Percentiles rank a stretch among this genome's conserved stretches.
Conservation (phyloP, 768 basidiomycete genomes). For the Ramaria sp. region DNA sequence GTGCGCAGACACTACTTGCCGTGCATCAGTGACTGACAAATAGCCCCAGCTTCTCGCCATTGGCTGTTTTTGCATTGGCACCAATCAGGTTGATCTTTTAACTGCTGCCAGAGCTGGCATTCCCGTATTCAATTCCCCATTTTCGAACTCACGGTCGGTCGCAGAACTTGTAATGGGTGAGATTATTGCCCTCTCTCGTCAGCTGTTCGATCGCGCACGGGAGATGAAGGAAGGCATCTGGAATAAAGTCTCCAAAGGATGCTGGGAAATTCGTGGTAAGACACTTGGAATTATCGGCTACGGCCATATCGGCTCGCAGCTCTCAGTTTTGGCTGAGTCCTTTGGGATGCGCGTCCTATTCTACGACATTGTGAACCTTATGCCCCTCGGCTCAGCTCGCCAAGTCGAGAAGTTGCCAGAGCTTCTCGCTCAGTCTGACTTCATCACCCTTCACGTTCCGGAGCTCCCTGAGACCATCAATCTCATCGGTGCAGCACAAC, state of each 20-base stretch:
- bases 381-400: conserved; percentile 91
- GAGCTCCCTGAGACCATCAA: conserved; percentile 93
- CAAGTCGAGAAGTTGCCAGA: conserved; percentile 73
- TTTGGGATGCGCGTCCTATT: conserved; percentile 95
- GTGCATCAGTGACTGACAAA: neutral
- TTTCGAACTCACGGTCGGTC: conserved; percentile 97
- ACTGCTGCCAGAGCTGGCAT: conserved; percentile 82
- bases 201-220: conserved; percentile 77
- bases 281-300: conserved; percentile 97
- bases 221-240: conserved; percentile 87
- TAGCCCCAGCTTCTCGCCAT: conserved; percentile 73
- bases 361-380: conserved; percentile 90
- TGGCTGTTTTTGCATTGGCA: conserved; percentile 99
- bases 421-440: conserved; percentile 75
- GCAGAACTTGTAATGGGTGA: conserved; percentile 96
- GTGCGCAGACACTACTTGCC: conserved; percentile 29
- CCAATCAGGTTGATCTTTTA: conserved; percentile 89
- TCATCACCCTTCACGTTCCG: conserved; percentile 93
- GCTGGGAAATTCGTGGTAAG: conserved; percentile 98
- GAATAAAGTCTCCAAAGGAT: conserved; percentile 98
- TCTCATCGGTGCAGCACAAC: conserved; percentile 72
- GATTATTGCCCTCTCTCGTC: conserved; percentile 87
- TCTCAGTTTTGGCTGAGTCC: conserved; percentile 93
- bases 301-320: conserved; percentile 95
- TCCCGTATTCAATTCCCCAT: conserved; percentile 98